A percentile compares a stretch with the other conserved stretches of the same genome.
Conservation (phyloP, 345 rosid genomes). For the Geranium rotundifolium region DNA sequence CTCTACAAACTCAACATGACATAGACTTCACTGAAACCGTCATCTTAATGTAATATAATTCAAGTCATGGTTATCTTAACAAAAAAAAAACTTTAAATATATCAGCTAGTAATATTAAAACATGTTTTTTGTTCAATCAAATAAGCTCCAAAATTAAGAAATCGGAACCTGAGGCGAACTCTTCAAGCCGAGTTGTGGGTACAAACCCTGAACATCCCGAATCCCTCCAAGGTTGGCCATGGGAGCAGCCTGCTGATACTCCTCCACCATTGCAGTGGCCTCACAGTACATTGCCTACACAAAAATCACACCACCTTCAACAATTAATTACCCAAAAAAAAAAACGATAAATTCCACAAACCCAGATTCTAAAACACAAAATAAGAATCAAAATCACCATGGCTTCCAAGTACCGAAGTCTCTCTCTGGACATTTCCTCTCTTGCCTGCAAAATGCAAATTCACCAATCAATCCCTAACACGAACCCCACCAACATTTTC, state of each 20-base stretch:
- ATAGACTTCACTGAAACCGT: no score
- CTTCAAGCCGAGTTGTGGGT: constrained; percentile 64
- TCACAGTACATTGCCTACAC: constrained; percentile 75
- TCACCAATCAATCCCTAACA: neutral
- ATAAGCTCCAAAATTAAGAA: neutral
- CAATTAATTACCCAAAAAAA: neutral
- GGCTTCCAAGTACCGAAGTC: constrained; percentile 84
- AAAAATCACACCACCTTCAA: neutral
- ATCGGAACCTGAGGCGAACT: constrained; percentile 52
- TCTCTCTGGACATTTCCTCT: constrained; percentile 90
- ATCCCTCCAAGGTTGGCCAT: constrained; percentile 60
- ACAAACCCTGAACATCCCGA: constrained; percentile 63
- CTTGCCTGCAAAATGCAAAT: constrained; percentile 52
- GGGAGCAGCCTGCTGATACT: constrained; percentile 76
- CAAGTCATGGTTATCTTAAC: no score
- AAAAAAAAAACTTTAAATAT: neutral
- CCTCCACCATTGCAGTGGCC: constrained; percentile 87
- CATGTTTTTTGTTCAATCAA: neutral
- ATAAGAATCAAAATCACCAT: constrained; percentile 38
- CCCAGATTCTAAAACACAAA: neutral
- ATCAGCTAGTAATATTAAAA: no score
- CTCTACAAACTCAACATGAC: no score
- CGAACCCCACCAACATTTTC: neutral
- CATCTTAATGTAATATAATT: no score
- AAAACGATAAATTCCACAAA: neutral